Conservation (phyloP, 805 yeast genomes). For the Ogataea pignaliae region DNA sequence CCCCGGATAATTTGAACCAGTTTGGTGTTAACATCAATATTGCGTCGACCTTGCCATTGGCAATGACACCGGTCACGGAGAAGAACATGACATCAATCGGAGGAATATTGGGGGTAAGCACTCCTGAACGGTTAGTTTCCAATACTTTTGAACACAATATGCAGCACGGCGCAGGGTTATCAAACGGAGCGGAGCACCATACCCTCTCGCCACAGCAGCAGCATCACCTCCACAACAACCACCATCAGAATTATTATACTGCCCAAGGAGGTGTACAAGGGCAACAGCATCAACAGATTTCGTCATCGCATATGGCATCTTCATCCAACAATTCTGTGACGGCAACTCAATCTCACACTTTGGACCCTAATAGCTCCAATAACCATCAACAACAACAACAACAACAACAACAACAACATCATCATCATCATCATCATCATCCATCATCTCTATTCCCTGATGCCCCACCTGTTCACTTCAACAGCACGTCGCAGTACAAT, state of each 20-base stretch:
- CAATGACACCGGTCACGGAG: constrained; percentile 82
- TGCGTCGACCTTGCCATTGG: constrained; percentile 58
- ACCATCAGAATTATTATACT: background rate
- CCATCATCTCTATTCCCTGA: too few relatives aligned
- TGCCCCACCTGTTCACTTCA: too few relatives aligned
- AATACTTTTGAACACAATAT: background rate
- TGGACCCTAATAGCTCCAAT: background rate
- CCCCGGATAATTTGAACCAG: constrained; percentile 28
- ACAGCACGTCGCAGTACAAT: too few relatives aligned
- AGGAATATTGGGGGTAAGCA: constrained; percentile 13
- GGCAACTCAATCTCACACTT: background rate
- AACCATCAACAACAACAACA: too few relatives aligned
- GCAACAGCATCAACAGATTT: background rate
- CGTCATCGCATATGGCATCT: too few relatives aligned
- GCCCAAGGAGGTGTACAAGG: too few relatives aligned
- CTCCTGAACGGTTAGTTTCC: constrained; percentile 16
- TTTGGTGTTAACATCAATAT: constrained; percentile 53
- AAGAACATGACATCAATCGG: constrained; percentile 26
- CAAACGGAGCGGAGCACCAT: background rate
- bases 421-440: background rate
- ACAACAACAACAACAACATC: background rate
- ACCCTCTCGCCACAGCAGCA: constrained; percentile 7
- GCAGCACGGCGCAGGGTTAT: too few relatives aligned
- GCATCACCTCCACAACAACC: background rate
- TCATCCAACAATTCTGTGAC: too few relatives aligned